Evolutionary conservation across 805 yeast species (phyloP).

Genomic region (Lachancea waltii): DNA sequence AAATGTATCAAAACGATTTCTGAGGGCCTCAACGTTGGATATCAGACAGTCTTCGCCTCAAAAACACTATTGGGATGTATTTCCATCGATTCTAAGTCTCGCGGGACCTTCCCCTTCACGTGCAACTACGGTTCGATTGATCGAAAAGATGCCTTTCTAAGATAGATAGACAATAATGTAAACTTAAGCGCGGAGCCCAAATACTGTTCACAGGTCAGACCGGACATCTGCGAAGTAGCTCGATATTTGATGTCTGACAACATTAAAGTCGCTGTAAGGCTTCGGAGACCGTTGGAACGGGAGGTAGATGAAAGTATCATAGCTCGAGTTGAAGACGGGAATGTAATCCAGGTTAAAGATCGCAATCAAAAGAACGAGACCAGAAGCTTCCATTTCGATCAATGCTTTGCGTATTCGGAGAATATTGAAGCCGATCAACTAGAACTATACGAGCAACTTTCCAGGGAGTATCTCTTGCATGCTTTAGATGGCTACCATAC

Average conservation of each 20-base stretch:
- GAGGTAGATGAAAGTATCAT: conserved; percentile 1
- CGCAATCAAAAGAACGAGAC: conserved; percentile 4
- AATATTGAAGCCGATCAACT: conserved; percentile 7
- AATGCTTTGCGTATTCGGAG: conserved; percentile 10
- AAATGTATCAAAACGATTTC: too few relatives aligned
- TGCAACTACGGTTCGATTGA: too few relatives aligned
- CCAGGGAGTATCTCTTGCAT: conserved; percentile 12
- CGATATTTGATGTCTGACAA: conserved; percentile 8
- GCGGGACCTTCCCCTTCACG: too few relatives aligned
- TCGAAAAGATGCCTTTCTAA: too few relatives aligned
- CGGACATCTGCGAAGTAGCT: background rate
- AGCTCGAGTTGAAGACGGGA: conserved; percentile 5
- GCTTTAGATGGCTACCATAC: conserved; percentile 83
- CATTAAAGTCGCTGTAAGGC: conserved; percentile 12
- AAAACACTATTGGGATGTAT: too few relatives aligned
- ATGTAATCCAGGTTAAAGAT: background rate
- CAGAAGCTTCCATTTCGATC: conserved; percentile 10
- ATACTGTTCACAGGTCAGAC: background rate
- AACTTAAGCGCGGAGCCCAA: conserved; percentile 4
- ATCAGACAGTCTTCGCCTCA: too few relatives aligned
- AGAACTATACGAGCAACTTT: conserved; percentile 6
- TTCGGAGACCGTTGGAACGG: conserved; percentile 6
- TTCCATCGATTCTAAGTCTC: too few relatives aligned
- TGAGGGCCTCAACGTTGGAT: too few relatives aligned
- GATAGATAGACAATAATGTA: too few relatives aligned